Conservation (phyloP, 2,329 filamentous ascomycete genomes). For the Penicillium sclerotiorum region DNA sequence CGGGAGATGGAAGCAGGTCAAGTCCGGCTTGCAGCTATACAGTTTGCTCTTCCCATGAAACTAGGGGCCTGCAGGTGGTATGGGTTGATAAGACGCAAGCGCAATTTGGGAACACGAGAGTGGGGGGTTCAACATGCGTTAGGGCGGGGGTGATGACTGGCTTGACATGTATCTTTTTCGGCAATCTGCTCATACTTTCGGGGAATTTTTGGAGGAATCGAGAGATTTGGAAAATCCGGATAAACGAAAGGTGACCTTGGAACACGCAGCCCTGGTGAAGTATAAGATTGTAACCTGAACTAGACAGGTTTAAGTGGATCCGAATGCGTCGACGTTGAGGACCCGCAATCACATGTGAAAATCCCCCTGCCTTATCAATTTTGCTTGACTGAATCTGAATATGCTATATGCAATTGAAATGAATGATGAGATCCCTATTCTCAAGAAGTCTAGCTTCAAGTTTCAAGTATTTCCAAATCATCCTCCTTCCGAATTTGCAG, state of each 20-base stretch:
- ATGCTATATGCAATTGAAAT: no score
- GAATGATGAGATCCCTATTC: no score
- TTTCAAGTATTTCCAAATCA: no score
- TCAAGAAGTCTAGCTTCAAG: no score
- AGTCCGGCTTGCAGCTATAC: slow-evolving; percentile 16
- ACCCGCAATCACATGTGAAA: slow-evolving; percentile 40
- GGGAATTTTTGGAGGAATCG: no score
- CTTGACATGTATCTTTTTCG: background rate
- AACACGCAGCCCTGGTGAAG: no score
- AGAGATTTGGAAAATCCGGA: no score
- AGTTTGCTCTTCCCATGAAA: no score
- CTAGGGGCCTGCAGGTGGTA: slow-evolving; percentile 10
- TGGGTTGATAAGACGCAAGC: slow-evolving; percentile 12
- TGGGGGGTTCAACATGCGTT: background rate
- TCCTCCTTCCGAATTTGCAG: slow-evolving; percentile 1
- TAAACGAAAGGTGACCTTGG: no score
- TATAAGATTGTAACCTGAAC: no score
- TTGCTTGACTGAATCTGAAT: no score
- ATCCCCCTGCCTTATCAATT: slow-evolving; percentile 25
- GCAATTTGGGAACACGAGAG: background rate
- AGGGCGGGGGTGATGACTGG: background rate
- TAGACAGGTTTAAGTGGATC: slow-evolving; percentile 12
- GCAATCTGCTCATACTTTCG: no score
- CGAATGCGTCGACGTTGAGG: slow-evolving; percentile 23
- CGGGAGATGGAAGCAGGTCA: slow-evolving; percentile 14